Conservation (phyloP, 2,329 filamentous ascomycete species). For the Talaromyces piceae region DNA sequence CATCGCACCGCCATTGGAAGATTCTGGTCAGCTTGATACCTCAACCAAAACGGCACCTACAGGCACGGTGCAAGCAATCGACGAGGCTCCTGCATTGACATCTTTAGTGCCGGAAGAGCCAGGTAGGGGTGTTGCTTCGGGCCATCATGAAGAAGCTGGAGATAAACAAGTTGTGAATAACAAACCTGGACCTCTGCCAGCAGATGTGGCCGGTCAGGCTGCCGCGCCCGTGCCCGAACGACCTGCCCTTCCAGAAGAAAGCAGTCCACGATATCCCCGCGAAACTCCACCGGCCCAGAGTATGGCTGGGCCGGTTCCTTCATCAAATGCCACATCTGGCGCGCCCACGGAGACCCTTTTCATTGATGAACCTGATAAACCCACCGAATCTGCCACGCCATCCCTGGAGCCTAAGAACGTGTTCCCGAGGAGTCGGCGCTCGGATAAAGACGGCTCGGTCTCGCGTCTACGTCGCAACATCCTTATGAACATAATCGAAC, state of each 20-base stretch:
- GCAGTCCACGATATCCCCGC: neutral
- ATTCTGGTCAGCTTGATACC: neutral
- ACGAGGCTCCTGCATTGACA: neutral
- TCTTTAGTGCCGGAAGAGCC: neutral
- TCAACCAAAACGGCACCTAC: neutral
- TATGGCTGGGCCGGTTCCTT: neutral
- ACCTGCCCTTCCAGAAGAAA: neutral
- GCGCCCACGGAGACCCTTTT: neutral
- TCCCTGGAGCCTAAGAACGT: neutral
- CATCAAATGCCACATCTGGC: neutral
- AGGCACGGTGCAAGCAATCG: neutral
- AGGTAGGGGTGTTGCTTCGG: neutral
- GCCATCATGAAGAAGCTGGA: neutral
- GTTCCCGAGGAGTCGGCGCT: slow-evolving; percentile 10
- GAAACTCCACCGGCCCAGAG: neutral
- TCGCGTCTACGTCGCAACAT: slow-evolving; percentile 42
- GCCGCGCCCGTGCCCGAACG: neutral
- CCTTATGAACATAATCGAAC: slow-evolving; percentile 47
- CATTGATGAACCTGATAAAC: neutral
- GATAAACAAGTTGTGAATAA: neutral
- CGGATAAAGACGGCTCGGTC: slow-evolving; percentile 36
- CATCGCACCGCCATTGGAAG: neutral
- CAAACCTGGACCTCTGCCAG: neutral
- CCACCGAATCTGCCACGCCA: neutral
- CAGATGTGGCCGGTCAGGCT: neutral